Conservation (phyloP, 306 rosid genomes). For the Trifolium dubium region DNA sequence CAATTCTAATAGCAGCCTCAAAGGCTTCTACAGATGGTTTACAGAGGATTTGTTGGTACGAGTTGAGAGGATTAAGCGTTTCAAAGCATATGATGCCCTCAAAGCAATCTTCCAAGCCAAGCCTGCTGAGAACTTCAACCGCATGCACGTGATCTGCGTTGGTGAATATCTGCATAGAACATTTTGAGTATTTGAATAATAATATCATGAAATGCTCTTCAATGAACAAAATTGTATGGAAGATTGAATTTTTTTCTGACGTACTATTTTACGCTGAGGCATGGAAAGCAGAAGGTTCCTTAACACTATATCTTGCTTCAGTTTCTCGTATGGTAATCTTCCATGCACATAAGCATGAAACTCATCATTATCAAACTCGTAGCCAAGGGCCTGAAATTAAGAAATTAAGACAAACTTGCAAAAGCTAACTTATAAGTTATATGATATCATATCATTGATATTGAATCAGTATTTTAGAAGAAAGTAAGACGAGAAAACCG, state of each 20-base stretch:
- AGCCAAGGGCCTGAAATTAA: slow-evolving; percentile 61
- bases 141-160: slow-evolving; percentile 80
- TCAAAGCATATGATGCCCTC: slow-evolving; percentile 85
- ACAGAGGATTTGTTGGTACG: slow-evolving; percentile 59
- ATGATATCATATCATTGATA: background rate
- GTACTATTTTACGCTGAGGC: slow-evolving; percentile 88
- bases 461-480: slow-evolving; percentile 29
- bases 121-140: slow-evolving; percentile 61
- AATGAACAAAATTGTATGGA: slow-evolving; percentile 1
- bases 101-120: slow-evolving; percentile 85
- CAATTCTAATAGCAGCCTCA: slow-evolving; percentile 69
- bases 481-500: slow-evolving; percentile 1
- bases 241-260: slow-evolving; percentile 27
- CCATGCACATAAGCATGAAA: slow-evolving; percentile 82
- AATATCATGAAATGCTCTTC: slow-evolving; percentile 6
- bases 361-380: slow-evolving; percentile 77
- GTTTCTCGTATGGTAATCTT: slow-evolving; percentile 68
- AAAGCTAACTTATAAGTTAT: background rate
- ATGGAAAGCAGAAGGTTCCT: slow-evolving; percentile 83
- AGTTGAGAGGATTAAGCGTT: slow-evolving; percentile 69
- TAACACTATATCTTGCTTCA: slow-evolving; percentile 70
- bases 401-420: slow-evolving; percentile 29
- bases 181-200: slow-evolving; percentile 15
- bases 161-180: slow-evolving; percentile 73
- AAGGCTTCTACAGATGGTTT: slow-evolving; percentile 77